A percentile compares a stretch with the other conserved stretches of the same genome.
Conservation (phyloP, 1,284 basidiomycete genomes). For the Tilletia caries region DNA sequence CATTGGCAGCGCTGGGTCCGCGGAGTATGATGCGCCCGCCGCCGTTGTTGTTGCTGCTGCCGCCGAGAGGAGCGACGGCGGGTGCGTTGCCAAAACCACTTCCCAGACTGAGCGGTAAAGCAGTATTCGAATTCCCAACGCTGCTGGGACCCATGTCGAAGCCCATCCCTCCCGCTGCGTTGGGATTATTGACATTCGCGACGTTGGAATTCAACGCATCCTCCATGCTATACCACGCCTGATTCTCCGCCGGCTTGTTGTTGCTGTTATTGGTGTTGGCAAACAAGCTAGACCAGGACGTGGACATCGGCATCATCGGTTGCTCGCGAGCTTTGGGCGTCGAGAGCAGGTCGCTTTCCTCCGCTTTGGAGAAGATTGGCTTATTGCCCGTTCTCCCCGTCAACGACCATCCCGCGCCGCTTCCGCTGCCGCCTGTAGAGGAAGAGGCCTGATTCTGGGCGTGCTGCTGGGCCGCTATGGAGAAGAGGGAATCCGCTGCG, state of each 20-base stretch:
- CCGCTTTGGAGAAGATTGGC: not conserved
- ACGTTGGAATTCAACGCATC: too few species aligned
- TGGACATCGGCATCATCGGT: not conserved
- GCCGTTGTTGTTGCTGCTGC: not conserved
- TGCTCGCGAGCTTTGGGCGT: slow-evolving; percentile 5
- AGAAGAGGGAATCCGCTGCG: slow-evolving; percentile 3
- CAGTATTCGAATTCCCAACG: not conserved
- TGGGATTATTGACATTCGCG: too few species aligned
- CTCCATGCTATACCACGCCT: not conserved
- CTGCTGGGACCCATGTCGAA: too few species aligned
- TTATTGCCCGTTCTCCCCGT: not conserved
- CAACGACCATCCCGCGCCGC: too few species aligned
- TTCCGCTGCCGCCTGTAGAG: too few species aligned
- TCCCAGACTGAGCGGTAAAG: not conserved
- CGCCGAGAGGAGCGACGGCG: not conserved
- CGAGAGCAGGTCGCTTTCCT: slow-evolving; percentile 4
- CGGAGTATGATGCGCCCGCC: not conserved
- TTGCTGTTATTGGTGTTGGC: too few species aligned
- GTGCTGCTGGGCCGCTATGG: slow-evolving; percentile 1
- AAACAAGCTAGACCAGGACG: not conserved
- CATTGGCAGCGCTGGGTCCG: slow-evolving; percentile 3
- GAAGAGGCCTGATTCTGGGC: not conserved
- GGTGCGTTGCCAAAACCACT: not conserved
- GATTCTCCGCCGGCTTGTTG: not conserved
- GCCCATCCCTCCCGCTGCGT: too few species aligned